A percentile compares a stretch with the other conserved stretches of the same genome.
Conservation (phyloP, 805 yeast genomes). For the Candida ipomoeae region DNA sequence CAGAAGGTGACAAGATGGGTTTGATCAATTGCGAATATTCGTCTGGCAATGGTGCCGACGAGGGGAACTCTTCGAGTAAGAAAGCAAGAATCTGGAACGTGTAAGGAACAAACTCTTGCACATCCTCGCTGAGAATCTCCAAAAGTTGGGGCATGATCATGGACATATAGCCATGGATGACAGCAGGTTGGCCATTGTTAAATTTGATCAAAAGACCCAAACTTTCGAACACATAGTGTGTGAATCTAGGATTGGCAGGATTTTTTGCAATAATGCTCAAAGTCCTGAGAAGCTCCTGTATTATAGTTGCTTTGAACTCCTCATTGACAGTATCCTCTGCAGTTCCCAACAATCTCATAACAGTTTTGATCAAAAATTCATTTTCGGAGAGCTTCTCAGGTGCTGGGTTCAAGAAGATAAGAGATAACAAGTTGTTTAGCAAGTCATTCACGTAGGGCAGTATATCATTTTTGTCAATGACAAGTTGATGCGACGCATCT, state of each 20-base stretch:
- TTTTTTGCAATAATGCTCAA: constrained; percentile 71
- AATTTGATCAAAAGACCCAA: constrained; percentile 70
- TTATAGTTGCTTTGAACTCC: constrained; percentile 42
- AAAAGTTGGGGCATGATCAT: constrained; percentile 65
- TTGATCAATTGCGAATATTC: constrained; percentile 62
- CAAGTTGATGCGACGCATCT: constrained; percentile 47
- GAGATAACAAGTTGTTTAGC: constrained; percentile 59
- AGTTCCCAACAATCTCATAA: constrained; percentile 75
- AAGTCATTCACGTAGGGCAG: constrained; percentile 56
- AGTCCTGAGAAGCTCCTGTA: constrained; percentile 66
- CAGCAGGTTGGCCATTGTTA: constrained; percentile 21
- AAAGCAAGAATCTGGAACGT: constrained; percentile 85
- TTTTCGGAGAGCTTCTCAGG: constrained; percentile 95
- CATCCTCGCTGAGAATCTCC: constrained; percentile 69
- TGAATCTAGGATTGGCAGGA: constrained; percentile 93
- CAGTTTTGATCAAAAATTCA: constrained; percentile 85
- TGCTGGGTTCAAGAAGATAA: constrained; percentile 48
- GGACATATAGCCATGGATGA: constrained; percentile 36
- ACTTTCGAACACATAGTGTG: constrained; percentile 88
- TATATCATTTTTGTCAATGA: constrained; percentile 73
- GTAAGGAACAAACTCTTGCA: constrained; percentile 92
- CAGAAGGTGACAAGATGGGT: constrained; percentile 82
- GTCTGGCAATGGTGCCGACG: constrained; percentile 50
- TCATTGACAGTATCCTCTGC: constrained; percentile 59
- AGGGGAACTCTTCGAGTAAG: constrained; percentile 60